A percentile compares a stretch with the other conserved stretches of the same genome.
These are phyloP conservation scores for Drechmeria coniospora DNA, from an alignment of 2,329 filamentous ascomycete genomes.

Conservation along the genomic window DNA sequence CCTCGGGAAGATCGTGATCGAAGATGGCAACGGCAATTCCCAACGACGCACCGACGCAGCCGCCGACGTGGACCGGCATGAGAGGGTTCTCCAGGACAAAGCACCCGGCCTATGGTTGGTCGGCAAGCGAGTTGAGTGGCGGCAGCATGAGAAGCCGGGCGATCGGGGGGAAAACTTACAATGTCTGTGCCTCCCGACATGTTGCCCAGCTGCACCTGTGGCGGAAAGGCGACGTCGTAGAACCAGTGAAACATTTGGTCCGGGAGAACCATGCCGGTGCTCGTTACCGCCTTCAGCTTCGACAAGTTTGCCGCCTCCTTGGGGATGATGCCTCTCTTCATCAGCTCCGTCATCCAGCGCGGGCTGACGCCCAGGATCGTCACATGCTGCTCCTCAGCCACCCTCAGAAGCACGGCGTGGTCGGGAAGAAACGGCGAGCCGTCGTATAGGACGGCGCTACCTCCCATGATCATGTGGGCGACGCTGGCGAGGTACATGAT, in stretches of 20 bases:
- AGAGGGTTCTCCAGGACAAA: constrained; percentile 53
- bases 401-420: constrained; percentile 42
- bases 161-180: constrained; percentile 23
- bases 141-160: too few species aligned
- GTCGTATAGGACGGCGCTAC: constrained; percentile 58
- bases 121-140: too few species aligned
- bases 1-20: constrained; percentile 42
- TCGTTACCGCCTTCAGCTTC: constrained; percentile 43
- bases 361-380: constrained; percentile 65
- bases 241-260: constrained; percentile 69
- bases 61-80: constrained; percentile 46
- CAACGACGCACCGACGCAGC: constrained; percentile 32
- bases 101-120: constrained; percentile 32
- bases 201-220: constrained; percentile 51
- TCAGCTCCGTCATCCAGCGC: constrained; percentile 59
- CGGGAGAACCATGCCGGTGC: constrained; percentile 70
- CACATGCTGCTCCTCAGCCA: constrained; percentile 47
- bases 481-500: constrained; percentile 69
- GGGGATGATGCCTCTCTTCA: constrained; percentile 47
- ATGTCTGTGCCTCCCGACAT: constrained; percentile 69
- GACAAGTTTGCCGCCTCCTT: constrained; percentile 47
- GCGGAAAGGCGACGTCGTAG: constrained; percentile 55
- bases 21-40: constrained; percentile 41
- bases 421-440: constrained; percentile 67
- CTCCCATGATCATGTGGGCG: constrained; percentile 42